Conservation (phyloP, 192 early-diverging fungal species). For the Haplosporangium gracile region DNA sequence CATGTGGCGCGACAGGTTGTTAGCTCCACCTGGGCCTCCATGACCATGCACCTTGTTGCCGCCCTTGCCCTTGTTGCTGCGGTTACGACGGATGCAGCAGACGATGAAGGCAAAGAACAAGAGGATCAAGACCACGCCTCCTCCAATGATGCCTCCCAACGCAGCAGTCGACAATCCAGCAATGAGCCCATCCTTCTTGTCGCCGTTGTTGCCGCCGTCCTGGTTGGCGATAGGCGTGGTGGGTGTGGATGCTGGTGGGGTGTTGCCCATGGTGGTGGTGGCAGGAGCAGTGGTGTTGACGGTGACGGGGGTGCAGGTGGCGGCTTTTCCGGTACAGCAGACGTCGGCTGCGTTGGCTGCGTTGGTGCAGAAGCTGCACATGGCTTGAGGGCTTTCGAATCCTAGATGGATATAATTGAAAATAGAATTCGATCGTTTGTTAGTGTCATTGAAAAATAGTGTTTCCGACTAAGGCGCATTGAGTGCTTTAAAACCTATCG, state of each 20-base stretch:
- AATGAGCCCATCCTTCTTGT: background rate
- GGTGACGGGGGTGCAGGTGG: background rate
- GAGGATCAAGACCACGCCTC: slow-evolving; percentile 25
- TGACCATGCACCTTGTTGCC: background rate
- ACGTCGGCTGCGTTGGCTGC: background rate
- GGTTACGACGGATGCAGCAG: slow-evolving; percentile 35
- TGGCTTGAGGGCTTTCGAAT: background rate
- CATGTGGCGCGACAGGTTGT: slow-evolving; percentile 33
- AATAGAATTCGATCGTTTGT: slow-evolving; percentile 4
- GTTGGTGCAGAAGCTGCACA: slow-evolving; percentile 32
- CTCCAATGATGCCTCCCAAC: slow-evolving; percentile 37
- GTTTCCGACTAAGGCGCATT: background rate
- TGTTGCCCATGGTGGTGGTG: background rate
- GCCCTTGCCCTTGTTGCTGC: background rate
- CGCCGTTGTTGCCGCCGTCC: background rate
- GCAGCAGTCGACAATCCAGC: slow-evolving; percentile 31
- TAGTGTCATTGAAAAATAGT: background rate
- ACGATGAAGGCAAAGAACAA: slow-evolving; percentile 24
- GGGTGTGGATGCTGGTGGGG: slow-evolving; percentile 16
- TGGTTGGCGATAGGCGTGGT: background rate
- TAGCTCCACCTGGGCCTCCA: background rate
- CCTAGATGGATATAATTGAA: slow-evolving; percentile 12
- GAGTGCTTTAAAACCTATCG: background rate
- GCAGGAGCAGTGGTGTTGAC: background rate
- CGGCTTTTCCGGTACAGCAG: slow-evolving; percentile 16